These are phyloP conservation scores for Stephanocyclus meneghinianus DNA, from an alignment of 352 stramenopile species.

Conservation along the genomic window DNA sequence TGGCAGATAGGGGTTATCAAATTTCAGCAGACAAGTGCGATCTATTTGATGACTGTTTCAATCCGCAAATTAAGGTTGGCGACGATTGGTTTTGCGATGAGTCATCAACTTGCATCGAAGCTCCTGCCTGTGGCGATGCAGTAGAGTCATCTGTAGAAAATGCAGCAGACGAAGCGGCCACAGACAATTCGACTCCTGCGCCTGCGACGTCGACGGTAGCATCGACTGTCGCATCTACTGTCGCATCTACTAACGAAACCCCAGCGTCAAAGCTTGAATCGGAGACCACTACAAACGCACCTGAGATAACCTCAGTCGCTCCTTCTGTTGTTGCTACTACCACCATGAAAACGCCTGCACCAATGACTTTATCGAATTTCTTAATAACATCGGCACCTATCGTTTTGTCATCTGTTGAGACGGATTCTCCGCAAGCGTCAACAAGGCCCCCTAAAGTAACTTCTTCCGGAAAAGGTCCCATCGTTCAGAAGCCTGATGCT, in stretches of 20 bases:
- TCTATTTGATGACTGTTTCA: constrained; percentile 46
- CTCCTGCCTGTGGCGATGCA: constrained; percentile 21
- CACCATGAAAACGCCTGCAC: constrained; percentile 9
- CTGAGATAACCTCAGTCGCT: too few relatives aligned
- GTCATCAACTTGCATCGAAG: constrained; percentile 31
- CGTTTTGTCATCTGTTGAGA: neutral
- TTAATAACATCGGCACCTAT: neutral
- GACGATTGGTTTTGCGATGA: constrained; percentile 58
- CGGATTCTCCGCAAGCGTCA: neutral
- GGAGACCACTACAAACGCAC: neutral
- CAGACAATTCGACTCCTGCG: neutral
- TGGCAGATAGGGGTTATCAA: constrained; percentile 45
- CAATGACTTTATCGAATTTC: neutral
- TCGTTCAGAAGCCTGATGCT: neutral
- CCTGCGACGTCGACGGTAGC: neutral
- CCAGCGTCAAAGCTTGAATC: neutral
- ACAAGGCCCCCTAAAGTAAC: constrained; percentile 3
- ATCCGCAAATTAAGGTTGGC: constrained; percentile 47
- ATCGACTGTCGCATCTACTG: neutral
- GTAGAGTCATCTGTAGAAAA: neutral
- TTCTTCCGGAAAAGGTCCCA: neutral
- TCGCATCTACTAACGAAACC: neutral
- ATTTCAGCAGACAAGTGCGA: constrained; percentile 53
- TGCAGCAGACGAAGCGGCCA: neutral
- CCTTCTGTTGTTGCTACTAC: neutral